Percentiles rank a stretch among this genome's conserved stretches.
Evolutionary conservation across 2,329 filamentous ascomycete species (phyloP).

Genomic region (Colletotrichum tofieldiae): DNA sequence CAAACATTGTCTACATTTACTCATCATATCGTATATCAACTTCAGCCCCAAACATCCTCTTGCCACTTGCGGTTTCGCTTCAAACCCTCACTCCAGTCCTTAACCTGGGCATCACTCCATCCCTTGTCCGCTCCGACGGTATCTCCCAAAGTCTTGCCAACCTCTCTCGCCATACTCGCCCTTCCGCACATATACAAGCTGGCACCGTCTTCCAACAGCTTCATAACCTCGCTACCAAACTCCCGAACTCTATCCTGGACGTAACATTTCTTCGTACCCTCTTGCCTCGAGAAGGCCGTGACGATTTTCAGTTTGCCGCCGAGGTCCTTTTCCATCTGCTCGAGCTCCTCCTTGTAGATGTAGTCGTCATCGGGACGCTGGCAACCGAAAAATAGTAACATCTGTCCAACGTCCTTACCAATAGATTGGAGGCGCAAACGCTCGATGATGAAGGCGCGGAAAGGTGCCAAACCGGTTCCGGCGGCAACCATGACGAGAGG

Average conservation of each 20-base stretch:
- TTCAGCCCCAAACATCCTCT: slow-evolving; percentile 67
- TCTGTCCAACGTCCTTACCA: slow-evolving; percentile 50
- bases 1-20: neutral
- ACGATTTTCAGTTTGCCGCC: slow-evolving; percentile 48
- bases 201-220: slow-evolving; percentile 53
- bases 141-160: slow-evolving; percentile 55
- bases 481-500: slow-evolving; percentile 67
- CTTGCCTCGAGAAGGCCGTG: slow-evolving; percentile 52
- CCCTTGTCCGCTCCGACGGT: slow-evolving; percentile 53
- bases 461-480: slow-evolving; percentile 66
- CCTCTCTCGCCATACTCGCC: slow-evolving; percentile 61
- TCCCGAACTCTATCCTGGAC: slow-evolving; percentile 57
- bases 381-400: slow-evolving; percentile 60
- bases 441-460: slow-evolving; percentile 54
- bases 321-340: slow-evolving; percentile 45
- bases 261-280: slow-evolving; percentile 48
- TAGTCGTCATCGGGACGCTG: slow-evolving; percentile 54
- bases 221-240: slow-evolving; percentile 48
- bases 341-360: slow-evolving; percentile 48
- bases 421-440: slow-evolving; percentile 59
- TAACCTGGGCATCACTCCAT: slow-evolving; percentile 58
- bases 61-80: slow-evolving; percentile 68
- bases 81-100: slow-evolving; percentile 62
- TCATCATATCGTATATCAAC: too few relatives aligned
- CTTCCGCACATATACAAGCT: slow-evolving; percentile 60